Evolutionary conservation across 495 filamentous ascomycete species (phyloP).

Genomic region (Xylaria sp.): DNA sequence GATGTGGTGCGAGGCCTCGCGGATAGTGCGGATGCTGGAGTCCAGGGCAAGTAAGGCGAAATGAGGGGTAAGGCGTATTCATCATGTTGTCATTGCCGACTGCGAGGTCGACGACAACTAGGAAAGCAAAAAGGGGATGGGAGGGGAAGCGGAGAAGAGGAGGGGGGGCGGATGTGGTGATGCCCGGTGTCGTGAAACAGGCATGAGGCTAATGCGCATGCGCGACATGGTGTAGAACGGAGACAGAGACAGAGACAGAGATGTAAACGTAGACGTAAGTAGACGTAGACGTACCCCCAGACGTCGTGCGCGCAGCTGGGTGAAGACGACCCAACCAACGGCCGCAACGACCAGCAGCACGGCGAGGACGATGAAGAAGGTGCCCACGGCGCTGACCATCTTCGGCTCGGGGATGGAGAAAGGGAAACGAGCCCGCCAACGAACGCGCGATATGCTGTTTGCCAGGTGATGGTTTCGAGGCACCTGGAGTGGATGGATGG

Average conservation of each 20-base stretch:
- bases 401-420: constrained; percentile 29
- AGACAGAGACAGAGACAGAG: too few relatives aligned
- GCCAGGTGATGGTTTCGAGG: constrained; percentile 5
- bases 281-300: constrained; percentile 64
- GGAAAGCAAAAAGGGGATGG: background rate
- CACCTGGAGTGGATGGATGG: background rate
- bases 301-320: constrained; percentile 65
- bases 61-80: background rate
- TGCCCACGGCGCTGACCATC: constrained; percentile 52
- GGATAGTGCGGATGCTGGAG: background rate
- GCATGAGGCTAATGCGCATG: constrained; percentile 31
- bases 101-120: background rate
- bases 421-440: background rate
- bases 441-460: constrained; percentile 10
- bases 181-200: constrained; percentile 29
- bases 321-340: constrained; percentile 60
- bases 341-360: constrained; percentile 53
- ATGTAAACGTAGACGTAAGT: too few relatives aligned
- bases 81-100: too few relatives aligned
- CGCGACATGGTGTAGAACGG: constrained; percentile 42
- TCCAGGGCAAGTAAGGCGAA: background rate
- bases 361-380: constrained; percentile 59
- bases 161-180: constrained; percentile 25
- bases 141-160: background rate
- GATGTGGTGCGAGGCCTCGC: background rate